Percentiles rank a stretch among this genome's conserved stretches.
Evolutionary conservation across 2,329 filamentous ascomycete species (phyloP).

Genomic region (Trichoderma sp.): DNA sequence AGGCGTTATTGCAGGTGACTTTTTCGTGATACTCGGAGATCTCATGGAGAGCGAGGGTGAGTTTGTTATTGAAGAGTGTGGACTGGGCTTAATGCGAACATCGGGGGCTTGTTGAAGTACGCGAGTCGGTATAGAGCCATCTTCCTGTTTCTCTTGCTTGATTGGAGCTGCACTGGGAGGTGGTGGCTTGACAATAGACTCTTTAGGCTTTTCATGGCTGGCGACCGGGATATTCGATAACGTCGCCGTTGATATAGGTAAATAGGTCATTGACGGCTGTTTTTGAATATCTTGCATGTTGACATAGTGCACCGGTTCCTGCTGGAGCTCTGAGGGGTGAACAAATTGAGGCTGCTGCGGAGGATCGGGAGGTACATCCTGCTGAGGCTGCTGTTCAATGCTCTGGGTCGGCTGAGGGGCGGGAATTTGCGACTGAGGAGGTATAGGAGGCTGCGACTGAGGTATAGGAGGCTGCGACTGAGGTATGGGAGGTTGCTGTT

Average conservation of each 20-base stretch:
- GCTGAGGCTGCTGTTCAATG: neutral
- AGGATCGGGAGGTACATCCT: slow-evolving; percentile 20
- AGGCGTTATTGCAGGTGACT: slow-evolving; percentile 45
- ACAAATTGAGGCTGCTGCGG: slow-evolving; percentile 29
- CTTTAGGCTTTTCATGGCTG: slow-evolving; percentile 19
- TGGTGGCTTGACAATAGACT: slow-evolving; percentile 22
- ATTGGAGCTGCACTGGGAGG: slow-evolving; percentile 14
- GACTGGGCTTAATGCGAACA: slow-evolving; percentile 39
- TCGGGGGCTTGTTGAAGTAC: slow-evolving; percentile 23
- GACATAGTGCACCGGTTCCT: slow-evolving; percentile 39
- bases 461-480: slow-evolving; percentile 4
- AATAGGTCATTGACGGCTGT: slow-evolving; percentile 33
- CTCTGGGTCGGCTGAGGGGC: slow-evolving; percentile 3
- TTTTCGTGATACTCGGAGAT: slow-evolving; percentile 46
- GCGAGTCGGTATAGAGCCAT: slow-evolving; percentile 26
- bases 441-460: slow-evolving; percentile 1
- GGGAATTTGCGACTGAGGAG: neutral
- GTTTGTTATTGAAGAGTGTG: slow-evolving; percentile 44
- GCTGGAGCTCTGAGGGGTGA: slow-evolving; percentile 29
- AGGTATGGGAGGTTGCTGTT: slow-evolving; percentile 2
- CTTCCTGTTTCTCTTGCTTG: slow-evolving; percentile 23
- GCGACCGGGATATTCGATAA: neutral
- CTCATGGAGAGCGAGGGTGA: slow-evolving; percentile 45
- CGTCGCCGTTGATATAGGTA: slow-evolving; percentile 32
- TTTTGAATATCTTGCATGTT: slow-evolving; percentile 44